Evolutionary conservation across 805 yeast species (phyloP).

Genomic region (Alloascoidea africana): DNA sequence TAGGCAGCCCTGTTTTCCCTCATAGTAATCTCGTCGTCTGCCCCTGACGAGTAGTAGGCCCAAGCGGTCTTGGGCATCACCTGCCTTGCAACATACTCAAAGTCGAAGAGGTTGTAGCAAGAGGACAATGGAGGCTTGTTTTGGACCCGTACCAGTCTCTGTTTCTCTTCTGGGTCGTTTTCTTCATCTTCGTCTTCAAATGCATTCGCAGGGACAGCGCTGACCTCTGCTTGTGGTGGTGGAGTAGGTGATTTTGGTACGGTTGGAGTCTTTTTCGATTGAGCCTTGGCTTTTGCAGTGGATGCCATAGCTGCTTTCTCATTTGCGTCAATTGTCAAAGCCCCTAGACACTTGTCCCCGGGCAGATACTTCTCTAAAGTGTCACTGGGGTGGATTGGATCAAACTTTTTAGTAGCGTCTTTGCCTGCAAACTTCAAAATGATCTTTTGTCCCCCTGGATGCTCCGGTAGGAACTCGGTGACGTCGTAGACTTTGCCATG

Average conservation of each 20-base stretch:
- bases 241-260: not conserved
- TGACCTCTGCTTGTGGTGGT: not conserved
- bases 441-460: constrained; percentile 47
- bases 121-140: constrained; percentile 55
- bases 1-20: constrained; percentile 87
- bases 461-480: constrained; percentile 41
- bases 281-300: constrained; percentile 1
- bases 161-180: constrained; percentile 24
- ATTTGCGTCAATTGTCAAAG: constrained; percentile 14
- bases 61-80: constrained; percentile 70
- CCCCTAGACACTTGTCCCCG: constrained; percentile 47
- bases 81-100: constrained; percentile 73
- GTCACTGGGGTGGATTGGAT: constrained; percentile 86
- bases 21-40: constrained; percentile 84
- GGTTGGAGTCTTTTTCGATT: not conserved
- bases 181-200: constrained; percentile 19
- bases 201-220: constrained; percentile 6
- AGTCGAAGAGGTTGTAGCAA: constrained; percentile 69
- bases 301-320: constrained; percentile 9
- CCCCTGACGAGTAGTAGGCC: constrained; percentile 86
- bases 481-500: constrained; percentile 71
- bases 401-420: constrained; percentile 72
- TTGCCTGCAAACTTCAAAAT: constrained; percentile 48
- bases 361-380: constrained; percentile 52
- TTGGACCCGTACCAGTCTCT: constrained; percentile 25